phyloP scores from a whole-genome alignment of 2,329 filamentous ascomycete species.

The Raffaelea deltoideospora region DNA sequence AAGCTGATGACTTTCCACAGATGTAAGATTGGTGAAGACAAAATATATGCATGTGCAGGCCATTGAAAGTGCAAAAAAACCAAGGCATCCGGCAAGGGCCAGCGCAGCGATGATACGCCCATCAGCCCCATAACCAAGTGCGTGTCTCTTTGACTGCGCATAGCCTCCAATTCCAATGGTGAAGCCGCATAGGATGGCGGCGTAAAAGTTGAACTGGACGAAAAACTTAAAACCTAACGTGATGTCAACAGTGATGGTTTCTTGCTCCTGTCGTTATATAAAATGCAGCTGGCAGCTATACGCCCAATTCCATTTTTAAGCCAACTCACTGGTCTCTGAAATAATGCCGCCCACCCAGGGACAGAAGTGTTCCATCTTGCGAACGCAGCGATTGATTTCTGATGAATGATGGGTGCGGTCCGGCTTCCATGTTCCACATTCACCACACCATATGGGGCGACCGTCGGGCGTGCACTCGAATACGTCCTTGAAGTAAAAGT shows the following conservation, averaged over 20 bases:
- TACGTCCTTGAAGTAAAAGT: conserved; percentile 67
- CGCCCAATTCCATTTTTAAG: rapidly evolving
- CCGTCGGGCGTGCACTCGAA: conserved; percentile 77
- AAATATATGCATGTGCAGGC: conserved; percentile 55
- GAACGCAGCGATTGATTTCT: conserved; percentile 65
- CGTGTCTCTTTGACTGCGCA: conserved; percentile 1
- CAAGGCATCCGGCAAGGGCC: conserved; percentile 55
- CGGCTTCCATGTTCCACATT: conserved; percentile 75
- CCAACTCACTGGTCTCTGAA: conserved; percentile 53
- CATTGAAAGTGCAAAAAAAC: conserved; percentile 71
- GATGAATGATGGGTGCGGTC: conserved; percentile 79
- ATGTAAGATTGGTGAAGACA: conserved; percentile 60
- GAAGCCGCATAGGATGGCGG: conserved; percentile 49
- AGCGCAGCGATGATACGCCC: conserved; percentile 44
- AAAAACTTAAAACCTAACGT: conserved; percentile 87
- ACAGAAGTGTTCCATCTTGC: conserved; percentile 91
- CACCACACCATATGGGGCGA: conserved; percentile 71
- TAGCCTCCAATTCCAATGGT: conserved; percentile 48
- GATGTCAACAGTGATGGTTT: too few species aligned
- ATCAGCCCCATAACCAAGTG: conserved; percentile 32
- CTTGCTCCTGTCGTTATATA: not conserved
- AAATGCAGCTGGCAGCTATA: not conserved
- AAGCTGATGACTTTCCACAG: conserved; percentile 60
- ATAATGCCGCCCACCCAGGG: conserved; percentile 95
- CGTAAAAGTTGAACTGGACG: conserved; percentile 69